phyloP scores from a whole-genome alignment of 345 rosid genomes.

The Citrus maxima region DNA sequence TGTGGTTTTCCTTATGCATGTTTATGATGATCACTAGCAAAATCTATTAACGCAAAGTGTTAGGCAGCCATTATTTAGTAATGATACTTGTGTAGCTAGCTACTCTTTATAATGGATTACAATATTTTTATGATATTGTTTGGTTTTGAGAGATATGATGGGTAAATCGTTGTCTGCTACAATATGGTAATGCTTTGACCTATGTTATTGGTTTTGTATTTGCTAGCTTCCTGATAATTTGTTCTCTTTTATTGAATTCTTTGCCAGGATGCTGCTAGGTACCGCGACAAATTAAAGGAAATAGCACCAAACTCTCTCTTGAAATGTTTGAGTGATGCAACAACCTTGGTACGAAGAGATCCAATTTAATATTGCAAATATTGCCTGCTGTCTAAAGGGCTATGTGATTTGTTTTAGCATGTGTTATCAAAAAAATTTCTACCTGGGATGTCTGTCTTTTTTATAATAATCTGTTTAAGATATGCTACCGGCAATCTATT shows the following conservation, averaged over 20 bases:
- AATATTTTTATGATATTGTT: background rate
- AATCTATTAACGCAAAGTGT: background rate
- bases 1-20: background rate
- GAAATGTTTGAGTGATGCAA: conserved; percentile 69
- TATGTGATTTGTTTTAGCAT: background rate
- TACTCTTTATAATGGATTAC: background rate
- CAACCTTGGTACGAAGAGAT: conserved; percentile 53
- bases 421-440: background rate
- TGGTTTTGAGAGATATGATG: background rate
- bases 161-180: background rate
- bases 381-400: background rate
- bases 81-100: background rate
- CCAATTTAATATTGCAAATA: background rate
- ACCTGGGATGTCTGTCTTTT: background rate
- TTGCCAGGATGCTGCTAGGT: conserved; percentile 60
- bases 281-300: conserved; percentile 52
- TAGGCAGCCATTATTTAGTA: background rate
- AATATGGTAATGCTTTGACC: background rate
- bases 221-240: background rate
- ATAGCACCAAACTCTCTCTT: conserved; percentile 60
- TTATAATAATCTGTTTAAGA: background rate
- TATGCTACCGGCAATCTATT: background rate
- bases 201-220: background rate
- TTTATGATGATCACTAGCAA: background rate
- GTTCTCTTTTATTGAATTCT: conserved; percentile 2